These are phyloP conservation scores for Pistacia vera DNA, from an alignment of 345 rosid species.

Conservation along the genomic window DNA sequence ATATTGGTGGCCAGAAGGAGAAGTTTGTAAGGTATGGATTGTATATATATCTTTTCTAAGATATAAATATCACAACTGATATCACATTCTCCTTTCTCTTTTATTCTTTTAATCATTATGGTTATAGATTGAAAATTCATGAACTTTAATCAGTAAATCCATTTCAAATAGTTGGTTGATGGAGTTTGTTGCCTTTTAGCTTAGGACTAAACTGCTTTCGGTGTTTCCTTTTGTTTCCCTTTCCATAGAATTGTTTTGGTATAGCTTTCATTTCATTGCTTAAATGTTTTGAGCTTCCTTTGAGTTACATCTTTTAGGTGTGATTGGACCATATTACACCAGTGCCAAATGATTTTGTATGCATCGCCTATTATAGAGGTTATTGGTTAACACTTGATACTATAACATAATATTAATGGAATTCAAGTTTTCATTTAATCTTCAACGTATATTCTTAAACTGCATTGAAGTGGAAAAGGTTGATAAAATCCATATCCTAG, in stretches of 20 bases:
- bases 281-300: background rate
- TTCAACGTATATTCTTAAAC: background rate
- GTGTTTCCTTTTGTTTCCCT: background rate
- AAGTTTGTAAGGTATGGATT: slow-evolving; percentile 66
- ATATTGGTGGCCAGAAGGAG: slow-evolving; percentile 73
- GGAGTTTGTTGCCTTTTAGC: background rate
- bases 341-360: too few relatives aligned
- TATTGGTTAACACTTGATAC: too few relatives aligned
- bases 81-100: background rate
- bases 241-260: background rate
- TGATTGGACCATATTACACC: background rate
- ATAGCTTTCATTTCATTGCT: background rate
- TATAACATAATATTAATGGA: background rate
- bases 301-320: background rate
- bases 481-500: background rate
- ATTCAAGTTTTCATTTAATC: background rate
- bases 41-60: background rate
- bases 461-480: background rate
- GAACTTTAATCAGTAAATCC: background rate
- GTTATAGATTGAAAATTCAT: background rate
- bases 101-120: background rate
- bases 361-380: too few relatives aligned
- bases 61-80: background rate
- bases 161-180: background rate
- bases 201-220: background rate